phyloP scores from a whole-genome alignment of 2,329 filamentous ascomycete species.

The Ophiocordyceps camponoti-saundersi region DNA sequence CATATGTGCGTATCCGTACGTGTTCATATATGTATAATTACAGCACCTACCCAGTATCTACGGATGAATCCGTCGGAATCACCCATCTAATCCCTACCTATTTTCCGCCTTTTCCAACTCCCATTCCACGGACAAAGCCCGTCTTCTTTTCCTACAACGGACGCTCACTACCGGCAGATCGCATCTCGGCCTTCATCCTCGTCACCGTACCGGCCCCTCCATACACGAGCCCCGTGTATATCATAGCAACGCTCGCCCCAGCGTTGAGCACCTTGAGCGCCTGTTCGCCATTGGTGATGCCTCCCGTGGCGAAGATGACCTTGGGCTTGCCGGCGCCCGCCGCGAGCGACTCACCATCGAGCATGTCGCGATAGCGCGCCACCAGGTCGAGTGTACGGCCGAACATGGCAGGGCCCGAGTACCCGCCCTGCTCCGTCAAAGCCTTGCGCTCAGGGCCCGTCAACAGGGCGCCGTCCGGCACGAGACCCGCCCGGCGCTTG shows the following conservation, averaged over 20 bases:
- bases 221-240: constrained; percentile 65
- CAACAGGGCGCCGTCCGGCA: constrained; percentile 50
- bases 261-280: constrained; percentile 70
- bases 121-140: too few relatives aligned
- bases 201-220: constrained; percentile 48
- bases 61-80: too few relatives aligned
- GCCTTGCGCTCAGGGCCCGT: constrained; percentile 48
- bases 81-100: too few relatives aligned
- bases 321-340: constrained; percentile 35
- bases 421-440: constrained; percentile 67
- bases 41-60: too few relatives aligned
- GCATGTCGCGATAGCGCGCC: constrained; percentile 54
- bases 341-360: constrained; percentile 32
- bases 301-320: constrained; percentile 84
- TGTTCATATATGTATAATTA: too few relatives aligned
- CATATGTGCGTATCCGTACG: too few relatives aligned
- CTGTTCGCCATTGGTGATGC: constrained; percentile 77
- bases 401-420: constrained; percentile 82
- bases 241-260: constrained; percentile 77
- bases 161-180: too few relatives aligned
- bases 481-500: constrained; percentile 55
- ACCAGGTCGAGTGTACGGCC: constrained; percentile 65
- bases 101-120: too few relatives aligned
- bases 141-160: too few relatives aligned
- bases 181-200: constrained; percentile 46